These are phyloP conservation scores for Monilinia fructigena DNA, from an alignment of 2,329 filamentous ascomycete species.

Conservation along the genomic window DNA sequence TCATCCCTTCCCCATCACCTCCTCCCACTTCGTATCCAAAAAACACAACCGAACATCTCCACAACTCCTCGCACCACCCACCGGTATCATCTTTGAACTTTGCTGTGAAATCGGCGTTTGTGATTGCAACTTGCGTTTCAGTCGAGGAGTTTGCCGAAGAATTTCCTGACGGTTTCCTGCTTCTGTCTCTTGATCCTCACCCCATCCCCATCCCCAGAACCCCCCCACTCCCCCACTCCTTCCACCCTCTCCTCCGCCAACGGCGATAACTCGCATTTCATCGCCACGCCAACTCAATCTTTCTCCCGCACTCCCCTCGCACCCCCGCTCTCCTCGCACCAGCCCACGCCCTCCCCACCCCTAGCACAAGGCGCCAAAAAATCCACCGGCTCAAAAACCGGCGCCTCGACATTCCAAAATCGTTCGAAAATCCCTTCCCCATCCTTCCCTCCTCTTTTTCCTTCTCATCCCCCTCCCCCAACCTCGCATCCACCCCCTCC, in stretches of 20 bases:
- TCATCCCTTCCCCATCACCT: neutral
- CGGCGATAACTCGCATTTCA: conserved; percentile 3
- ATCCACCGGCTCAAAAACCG: neutral
- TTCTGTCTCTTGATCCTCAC: neutral
- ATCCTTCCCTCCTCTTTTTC: neutral
- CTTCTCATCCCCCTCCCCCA: neutral
- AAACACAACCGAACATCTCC: neutral
- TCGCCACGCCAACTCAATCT: neutral
- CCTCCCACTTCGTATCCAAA: neutral
- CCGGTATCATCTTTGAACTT: neutral
- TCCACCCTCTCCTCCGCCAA: neutral
- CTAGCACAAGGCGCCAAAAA: neutral
- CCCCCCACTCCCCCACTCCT: neutral
- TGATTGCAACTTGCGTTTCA: neutral
- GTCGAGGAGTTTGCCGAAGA: neutral
- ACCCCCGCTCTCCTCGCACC: neutral
- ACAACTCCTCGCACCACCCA: conserved; percentile 1
- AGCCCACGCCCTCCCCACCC: too few relatives aligned
- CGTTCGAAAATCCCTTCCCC: neutral
- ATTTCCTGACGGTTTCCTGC: neutral
- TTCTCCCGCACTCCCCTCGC: neutral
- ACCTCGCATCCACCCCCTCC: neutral
- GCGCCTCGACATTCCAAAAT: neutral
- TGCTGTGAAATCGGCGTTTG: conserved; percentile 2
- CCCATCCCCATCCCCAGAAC: neutral